A percentile compares a stretch with the other conserved stretches of the same genome.
These are phyloP conservation scores for Aquilaria sinensis DNA, from an alignment of 345 rosid species.

Conservation along the genomic window DNA sequence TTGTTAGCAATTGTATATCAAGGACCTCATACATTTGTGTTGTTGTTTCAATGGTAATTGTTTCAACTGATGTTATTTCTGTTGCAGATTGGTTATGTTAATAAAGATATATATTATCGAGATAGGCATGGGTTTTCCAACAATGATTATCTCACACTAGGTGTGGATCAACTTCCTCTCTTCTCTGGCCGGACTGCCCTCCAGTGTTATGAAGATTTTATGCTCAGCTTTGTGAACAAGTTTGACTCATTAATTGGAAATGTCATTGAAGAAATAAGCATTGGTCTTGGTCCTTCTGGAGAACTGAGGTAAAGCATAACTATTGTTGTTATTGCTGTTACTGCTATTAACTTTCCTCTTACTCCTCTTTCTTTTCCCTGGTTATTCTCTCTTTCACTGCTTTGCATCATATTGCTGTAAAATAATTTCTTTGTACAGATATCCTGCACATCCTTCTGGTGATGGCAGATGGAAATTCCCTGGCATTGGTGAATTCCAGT, in stretches of 20 bases:
- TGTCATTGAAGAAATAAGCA: slow-evolving; percentile 58
- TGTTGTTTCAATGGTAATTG: slow-evolving; percentile 3
- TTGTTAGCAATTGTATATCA: neutral
- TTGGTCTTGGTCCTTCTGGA: slow-evolving; percentile 72
- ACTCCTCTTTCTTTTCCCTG: neutral
- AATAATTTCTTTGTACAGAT: slow-evolving; percentile 33
- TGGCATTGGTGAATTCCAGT: slow-evolving; percentile 73
- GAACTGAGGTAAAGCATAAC: slow-evolving; percentile 42
- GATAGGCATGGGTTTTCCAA: slow-evolving; percentile 49
- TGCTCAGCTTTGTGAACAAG: slow-evolving; percentile 47
- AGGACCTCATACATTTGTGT: slow-evolving; percentile 1
- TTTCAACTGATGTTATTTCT: neutral
- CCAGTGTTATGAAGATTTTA: slow-evolving; percentile 61
- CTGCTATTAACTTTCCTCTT: neutral
- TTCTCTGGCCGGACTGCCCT: slow-evolving; percentile 58
- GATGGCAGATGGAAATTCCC: slow-evolving; percentile 69
- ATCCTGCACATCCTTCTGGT: slow-evolving; percentile 62
- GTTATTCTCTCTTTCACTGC: neutral
- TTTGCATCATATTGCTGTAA: slow-evolving; percentile 10
- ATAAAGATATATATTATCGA: slow-evolving; percentile 56
- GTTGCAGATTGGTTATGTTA: slow-evolving; percentile 47
- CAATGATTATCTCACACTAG: slow-evolving; percentile 62
- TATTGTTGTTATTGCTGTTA: no score
- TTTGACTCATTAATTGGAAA: slow-evolving; percentile 41
- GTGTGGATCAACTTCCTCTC: slow-evolving; percentile 59